These are phyloP conservation scores for Hanseniaspora hatyaiensis DNA, from an alignment of 805 yeast genomes.

Conservation along the genomic window DNA sequence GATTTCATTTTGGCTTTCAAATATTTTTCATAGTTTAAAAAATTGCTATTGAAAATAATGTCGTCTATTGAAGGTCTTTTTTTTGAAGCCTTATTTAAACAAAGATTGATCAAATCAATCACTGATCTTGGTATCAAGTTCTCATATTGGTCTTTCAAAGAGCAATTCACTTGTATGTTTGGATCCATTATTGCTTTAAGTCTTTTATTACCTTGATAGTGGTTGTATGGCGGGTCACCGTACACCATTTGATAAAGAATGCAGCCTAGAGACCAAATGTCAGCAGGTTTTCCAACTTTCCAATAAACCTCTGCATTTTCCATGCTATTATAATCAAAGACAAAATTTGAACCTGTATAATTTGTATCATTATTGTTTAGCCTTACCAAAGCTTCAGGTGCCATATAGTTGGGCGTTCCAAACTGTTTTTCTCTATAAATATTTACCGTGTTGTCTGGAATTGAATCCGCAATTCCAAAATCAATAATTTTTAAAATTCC, in stretches of 20 bases:
- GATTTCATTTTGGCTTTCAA: slow-evolving; percentile 31
- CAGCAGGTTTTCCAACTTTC: slow-evolving; percentile 91
- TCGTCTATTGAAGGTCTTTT: slow-evolving; percentile 54
- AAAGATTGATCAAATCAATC: slow-evolving; percentile 57
- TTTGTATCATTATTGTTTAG: slow-evolving; percentile 21
- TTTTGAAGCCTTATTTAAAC: slow-evolving; percentile 59
- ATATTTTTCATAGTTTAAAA: slow-evolving; percentile 66
- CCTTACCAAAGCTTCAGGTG: slow-evolving; percentile 77
- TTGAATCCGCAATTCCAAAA: slow-evolving; percentile 91
- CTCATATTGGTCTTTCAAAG: slow-evolving; percentile 50
- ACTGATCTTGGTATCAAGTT: slow-evolving; percentile 56
- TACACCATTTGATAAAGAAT: slow-evolving; percentile 91
- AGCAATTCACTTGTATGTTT: slow-evolving; percentile 55
- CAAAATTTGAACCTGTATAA: slow-evolving; percentile 12
- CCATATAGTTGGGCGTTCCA: slow-evolving; percentile 96
- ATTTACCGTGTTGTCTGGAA: slow-evolving; percentile 84
- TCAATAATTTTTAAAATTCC: slow-evolving; percentile 83
- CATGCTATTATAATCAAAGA: slow-evolving; percentile 20
- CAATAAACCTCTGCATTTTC: slow-evolving; percentile 28
- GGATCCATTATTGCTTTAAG: slow-evolving; percentile 80
- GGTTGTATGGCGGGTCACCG: slow-evolving; percentile 83
- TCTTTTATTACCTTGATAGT: slow-evolving; percentile 62
- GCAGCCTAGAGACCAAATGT: slow-evolving; percentile 97
- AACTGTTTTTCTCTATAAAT: slow-evolving; percentile 81
- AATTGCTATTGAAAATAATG: slow-evolving; percentile 45